Percentiles rank a stretch among this genome's conserved stretches.
Evolutionary conservation across 2,329 filamentous ascomycete genomes (phyloP).

Genomic region (Tetracladium maxilliforme): DNA sequence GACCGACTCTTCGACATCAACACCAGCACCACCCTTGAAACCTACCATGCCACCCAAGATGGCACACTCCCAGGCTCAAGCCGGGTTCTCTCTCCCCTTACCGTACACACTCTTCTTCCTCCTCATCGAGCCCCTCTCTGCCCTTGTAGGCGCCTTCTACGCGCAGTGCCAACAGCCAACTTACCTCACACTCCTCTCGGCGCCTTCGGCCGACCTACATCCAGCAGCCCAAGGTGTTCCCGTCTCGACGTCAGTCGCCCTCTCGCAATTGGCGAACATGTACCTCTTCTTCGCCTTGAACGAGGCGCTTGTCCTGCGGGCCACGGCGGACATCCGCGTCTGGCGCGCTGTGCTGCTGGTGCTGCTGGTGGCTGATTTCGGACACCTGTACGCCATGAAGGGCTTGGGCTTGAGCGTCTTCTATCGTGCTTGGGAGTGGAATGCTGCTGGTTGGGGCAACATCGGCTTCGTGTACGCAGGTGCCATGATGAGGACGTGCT

Average conservation of each 20-base stretch:
- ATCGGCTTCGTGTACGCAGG: conserved; percentile 57
- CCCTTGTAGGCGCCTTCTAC: conserved; percentile 35
- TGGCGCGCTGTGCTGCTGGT: conserved; percentile 55
- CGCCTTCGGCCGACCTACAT: conserved; percentile 10
- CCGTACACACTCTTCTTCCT: conserved; percentile 63
- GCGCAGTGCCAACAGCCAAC: conserved; percentile 30
- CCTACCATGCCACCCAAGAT: too few species aligned
- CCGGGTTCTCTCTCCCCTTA: conserved; percentile 44
- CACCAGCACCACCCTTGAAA: too few species aligned
- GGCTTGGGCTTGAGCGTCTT: conserved; percentile 46
- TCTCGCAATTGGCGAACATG: conserved; percentile 65
- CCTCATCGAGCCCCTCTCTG: conserved; percentile 47
- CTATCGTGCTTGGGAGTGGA: conserved; percentile 41
- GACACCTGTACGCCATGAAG: conserved; percentile 55
- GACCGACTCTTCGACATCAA: too few species aligned
- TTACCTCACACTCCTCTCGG: conserved; percentile 52
- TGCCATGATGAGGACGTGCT: conserved; percentile 41
- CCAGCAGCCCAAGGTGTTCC: conserved; percentile 22
- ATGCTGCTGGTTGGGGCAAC: conserved; percentile 53
- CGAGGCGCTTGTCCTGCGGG: conserved; percentile 61
- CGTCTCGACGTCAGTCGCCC: conserved; percentile 45
- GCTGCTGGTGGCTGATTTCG: conserved; percentile 61
- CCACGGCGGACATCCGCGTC: conserved; percentile 51
- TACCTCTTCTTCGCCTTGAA: conserved; percentile 67
- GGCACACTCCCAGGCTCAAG: too few species aligned